Base-by-base conservation (phyloP, 139 green algal genomes). In the Chlamydomonas incerta region DNA sequence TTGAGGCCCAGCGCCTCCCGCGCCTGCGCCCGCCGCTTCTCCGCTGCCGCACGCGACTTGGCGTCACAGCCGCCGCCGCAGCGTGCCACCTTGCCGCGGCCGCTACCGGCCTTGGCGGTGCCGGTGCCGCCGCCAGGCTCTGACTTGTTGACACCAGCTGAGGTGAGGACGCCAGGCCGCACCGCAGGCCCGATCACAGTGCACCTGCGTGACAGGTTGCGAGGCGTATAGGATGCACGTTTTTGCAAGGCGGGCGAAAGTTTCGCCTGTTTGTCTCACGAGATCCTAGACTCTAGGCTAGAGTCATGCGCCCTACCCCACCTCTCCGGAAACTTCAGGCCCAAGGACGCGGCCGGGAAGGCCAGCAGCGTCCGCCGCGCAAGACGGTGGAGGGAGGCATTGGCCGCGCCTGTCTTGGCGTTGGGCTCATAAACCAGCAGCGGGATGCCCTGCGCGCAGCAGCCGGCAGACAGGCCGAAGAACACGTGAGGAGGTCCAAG, bases 391-490 rank as follows among this genome's bases (percentile, higher is more conserved):
- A 86, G 52, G 1, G 35, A 9, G 2, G 31, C 68, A 17, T 58
- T 79, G 14, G 50, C 80, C 1, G 33, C 47, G 46, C 68, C 80
- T 0, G 80, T 20, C 68, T 50, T 41, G 0, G 80, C 80, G 28
- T 79, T 80, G 17, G 52, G 26, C 71, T 86, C 80, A 37, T 86
- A 79, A 34, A 86, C 52, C 24, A 86, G n/a, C 26, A 86, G 52
- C 50, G 80, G 80, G 4, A 86, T 79, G 52, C 67, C 80, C 80
- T 86, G 80, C 26, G 58, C n/a, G 50, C 5, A 10, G 69, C 33
- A 6, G 67, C n/a, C n/a, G n/a, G n/a, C n/a, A n/a, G n/a, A n/a
- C n/a, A n/a, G n/a, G n/a, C n/a, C n/a, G n/a, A n/a, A n/a, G n/a
- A n/a, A n/a, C n/a, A n/a, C n/a, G n/a, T n/a, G n/a, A n/a, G n/a